These are phyloP conservation scores for Phytopythium litorale DNA, from an alignment of 352 stramenopile genomes.

Conservation along the genomic window DNA sequence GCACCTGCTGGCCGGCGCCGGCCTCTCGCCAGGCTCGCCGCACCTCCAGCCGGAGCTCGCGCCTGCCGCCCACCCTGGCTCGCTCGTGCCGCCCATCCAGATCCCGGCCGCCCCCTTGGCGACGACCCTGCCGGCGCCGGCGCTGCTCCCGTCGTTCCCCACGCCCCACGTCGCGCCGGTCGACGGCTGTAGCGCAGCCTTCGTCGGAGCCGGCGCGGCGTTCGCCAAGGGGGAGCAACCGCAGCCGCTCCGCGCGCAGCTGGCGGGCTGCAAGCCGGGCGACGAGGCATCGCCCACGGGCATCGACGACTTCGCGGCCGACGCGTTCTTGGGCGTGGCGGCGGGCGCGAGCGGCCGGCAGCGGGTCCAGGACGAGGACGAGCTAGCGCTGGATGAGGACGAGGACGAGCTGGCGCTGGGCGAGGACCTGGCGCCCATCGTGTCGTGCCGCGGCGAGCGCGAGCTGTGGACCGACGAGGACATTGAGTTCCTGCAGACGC, in stretches of 20 bases:
- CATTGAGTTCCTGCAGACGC: constrained; percentile 73
- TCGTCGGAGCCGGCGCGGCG: constrained; percentile 1
- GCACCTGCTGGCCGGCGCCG: constrained; percentile 11
- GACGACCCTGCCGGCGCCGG: background rate
- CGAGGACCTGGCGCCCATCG: constrained; percentile 40
- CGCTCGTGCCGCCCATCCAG: constrained; percentile 39
- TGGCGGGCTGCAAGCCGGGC: constrained; percentile 1
- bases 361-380: constrained; percentile 4
- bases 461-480: constrained; percentile 79
- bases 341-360: background rate
- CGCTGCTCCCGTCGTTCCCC: constrained; percentile 19
- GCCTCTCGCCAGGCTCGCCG: background rate
- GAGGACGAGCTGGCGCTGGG: constrained; percentile 29
- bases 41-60: background rate
- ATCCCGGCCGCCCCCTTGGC: constrained; percentile 13
- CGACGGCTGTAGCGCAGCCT: background rate
- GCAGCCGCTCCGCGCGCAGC: constrained; percentile 6
- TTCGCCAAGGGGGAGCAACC: constrained; percentile 11
- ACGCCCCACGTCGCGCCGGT: background rate
- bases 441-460: constrained; percentile 38
- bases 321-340: constrained; percentile 47
- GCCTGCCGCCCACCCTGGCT: constrained; percentile 5
- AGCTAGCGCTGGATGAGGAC: constrained; percentile 13
- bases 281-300: constrained; percentile 41
- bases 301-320: constrained; percentile 57